Percentiles rank a stretch among this genome's conserved stretches.
phyloP scores from a whole-genome alignment of 257 asterid genomes.

The Solanum chilense region DNA sequence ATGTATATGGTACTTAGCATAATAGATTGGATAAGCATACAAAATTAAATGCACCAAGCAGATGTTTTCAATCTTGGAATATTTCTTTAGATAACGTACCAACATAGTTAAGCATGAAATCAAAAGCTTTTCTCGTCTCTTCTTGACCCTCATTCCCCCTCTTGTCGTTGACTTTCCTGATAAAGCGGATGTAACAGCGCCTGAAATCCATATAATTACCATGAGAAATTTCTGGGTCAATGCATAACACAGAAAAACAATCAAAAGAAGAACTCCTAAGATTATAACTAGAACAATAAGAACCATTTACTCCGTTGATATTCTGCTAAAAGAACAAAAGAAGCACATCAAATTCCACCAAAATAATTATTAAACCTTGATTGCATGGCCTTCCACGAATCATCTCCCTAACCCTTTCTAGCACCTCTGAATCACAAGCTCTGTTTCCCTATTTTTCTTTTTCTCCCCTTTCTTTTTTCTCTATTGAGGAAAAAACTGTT shows the following conservation, averaged over 20 bases:
- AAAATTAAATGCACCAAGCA: not conserved
- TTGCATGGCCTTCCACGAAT: not conserved
- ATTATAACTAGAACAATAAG: not conserved
- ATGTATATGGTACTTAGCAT: not conserved
- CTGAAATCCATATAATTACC: constrained; percentile 26
- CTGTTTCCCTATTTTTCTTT: not conserved
- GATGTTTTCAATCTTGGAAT: not conserved
- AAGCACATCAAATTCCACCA: not conserved
- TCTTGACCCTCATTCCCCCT: constrained; percentile 86
- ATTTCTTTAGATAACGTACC: constrained; percentile 36
- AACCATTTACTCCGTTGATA: not conserved
- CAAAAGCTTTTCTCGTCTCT: constrained; percentile 93
- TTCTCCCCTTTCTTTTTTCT: not conserved
- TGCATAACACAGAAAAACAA: not conserved
- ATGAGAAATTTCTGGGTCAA: not conserved
- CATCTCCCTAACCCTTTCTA: not conserved
- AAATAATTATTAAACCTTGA: not conserved
- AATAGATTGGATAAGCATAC: not conserved
- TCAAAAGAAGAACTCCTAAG: not conserved
- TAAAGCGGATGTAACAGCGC: constrained; percentile 93
- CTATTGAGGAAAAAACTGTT: not conserved
- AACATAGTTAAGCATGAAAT: constrained; percentile 83
- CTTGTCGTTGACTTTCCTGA: constrained; percentile 76
- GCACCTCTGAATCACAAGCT: not conserved
- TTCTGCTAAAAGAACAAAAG: not conserved